These are phyloP conservation scores for Anthracocystis setariae DNA, from an alignment of 1,284 basidiomycete genomes.

Conservation along the genomic window DNA sequence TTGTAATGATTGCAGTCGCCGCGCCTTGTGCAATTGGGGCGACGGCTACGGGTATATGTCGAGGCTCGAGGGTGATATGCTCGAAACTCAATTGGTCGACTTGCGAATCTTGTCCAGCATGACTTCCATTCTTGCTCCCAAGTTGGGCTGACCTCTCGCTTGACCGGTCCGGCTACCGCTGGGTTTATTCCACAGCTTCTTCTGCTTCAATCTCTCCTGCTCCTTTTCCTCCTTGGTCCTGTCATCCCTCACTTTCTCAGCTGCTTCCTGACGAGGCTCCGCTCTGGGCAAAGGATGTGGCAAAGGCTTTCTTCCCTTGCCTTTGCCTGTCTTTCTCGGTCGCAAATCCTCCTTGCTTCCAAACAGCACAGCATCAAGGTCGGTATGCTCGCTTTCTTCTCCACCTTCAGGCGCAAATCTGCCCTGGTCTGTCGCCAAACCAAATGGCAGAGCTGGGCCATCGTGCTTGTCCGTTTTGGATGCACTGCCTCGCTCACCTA, in stretches of 20 bases:
- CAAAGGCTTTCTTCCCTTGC: constrained; percentile 32
- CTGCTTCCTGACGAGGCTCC: background rate
- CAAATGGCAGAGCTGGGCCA: constrained; percentile 21
- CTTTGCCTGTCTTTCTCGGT: constrained; percentile 18
- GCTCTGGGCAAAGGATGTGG: constrained; percentile 38
- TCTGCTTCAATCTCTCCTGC: constrained; percentile 49
- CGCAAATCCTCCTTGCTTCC: constrained; percentile 41
- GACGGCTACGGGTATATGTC: constrained; percentile 18
- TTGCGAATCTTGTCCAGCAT: constrained; percentile 64
- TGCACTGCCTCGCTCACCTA: constrained; percentile 28
- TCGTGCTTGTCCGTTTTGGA: background rate
- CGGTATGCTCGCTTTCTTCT: constrained; percentile 12
- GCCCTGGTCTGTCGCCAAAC: constrained; percentile 35
- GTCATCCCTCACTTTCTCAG: constrained; percentile 22
- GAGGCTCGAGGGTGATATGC: background rate
- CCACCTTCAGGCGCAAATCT: constrained; percentile 55
- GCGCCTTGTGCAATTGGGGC: too few relatives aligned
- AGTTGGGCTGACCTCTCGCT: constrained; percentile 63
- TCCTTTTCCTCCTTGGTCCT: constrained; percentile 54
- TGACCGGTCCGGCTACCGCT: constrained; percentile 56
- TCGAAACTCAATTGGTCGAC: constrained; percentile 9
- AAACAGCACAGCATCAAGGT: constrained; percentile 8
- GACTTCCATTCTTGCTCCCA: constrained; percentile 63
- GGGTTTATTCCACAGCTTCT: constrained; percentile 60
- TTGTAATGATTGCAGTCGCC: too few relatives aligned